Base-by-base conservation (phyloP, 257 asterid species). In the Plectranthus barbatus region DNA sequence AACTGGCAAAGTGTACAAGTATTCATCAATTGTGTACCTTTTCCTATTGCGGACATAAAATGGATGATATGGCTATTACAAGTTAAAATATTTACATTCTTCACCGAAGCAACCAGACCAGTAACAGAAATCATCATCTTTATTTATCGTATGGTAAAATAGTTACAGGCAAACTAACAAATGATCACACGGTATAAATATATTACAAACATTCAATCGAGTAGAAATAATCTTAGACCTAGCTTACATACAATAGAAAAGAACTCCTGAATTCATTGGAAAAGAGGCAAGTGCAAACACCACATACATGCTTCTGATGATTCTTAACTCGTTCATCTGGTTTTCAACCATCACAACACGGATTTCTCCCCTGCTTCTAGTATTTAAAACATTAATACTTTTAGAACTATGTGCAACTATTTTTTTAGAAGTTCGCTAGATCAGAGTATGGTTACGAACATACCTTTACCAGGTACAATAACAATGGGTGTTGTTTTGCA, bases 401-500 rank as follows among this genome's bases (percentile, higher is more conserved):
- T 49, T 49, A 70, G 14, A 4, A 73, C 12, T 50, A 41, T 29
- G 29, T 8, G 7, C 9, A 21, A 18, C 7, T 21, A 17, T 44
- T 18, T 37, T 14, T 33, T 7, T 0, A 14, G 63, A 56, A n/a
- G n/a, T 39, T 46, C 33, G 9, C 36, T 3, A 5, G 47, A 12
- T 10, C 36, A 7, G 26, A 31, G 42, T 1, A 20, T 0, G 44
- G 39, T 39, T 7, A 23, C 14, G 23, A 40, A 12, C 56, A 31
- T 77, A 82, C 85, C 88, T 79, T 72, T 82, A 37, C 85, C 81
- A 2, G 88, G 88, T 56, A 82, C 88, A 8, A 79, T 70, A 21
- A 82, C 56, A 40, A 82, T 21, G 13, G 88, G 88, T 6, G 88
- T 82, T 12, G 66, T 77, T 79, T 79, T 82, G 69, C 88, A 79